Base-by-base conservation (phyloP, 257 asterid species). In the Haberlea rhodopensis region DNA sequence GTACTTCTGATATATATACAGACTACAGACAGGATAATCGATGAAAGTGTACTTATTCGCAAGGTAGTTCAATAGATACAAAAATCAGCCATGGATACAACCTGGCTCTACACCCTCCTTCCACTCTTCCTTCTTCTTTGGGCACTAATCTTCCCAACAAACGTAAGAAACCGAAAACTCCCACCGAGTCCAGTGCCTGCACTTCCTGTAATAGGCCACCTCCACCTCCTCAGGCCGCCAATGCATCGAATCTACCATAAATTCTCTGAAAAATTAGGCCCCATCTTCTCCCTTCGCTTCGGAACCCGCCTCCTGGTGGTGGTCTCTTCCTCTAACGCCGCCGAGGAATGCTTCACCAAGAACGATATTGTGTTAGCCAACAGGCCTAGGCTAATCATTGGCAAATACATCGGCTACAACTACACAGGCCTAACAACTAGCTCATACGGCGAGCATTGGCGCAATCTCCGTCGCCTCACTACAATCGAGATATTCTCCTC, bases 161-260 rank as follows among this genome's bases (percentile, higher is more conserved):
- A 11, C 1, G 16, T 3, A 24, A 56, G 19, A 16, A 21, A 21
- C 54, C 48, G 23, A 21, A 67, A 40, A 0, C 25, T 67, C 5
- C 71, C 71, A 5, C 71, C 71, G 29, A 40, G 64, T 67, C 65
- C 71, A 5, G 27, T 28, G 2, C n/a, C 28, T 9, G 34, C 53
- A 0, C 57, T 67, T 19, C 72, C 72, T 3, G n/a, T 67, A 6
- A 56, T 67, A 8, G 72, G 72, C 65, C 72, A 67, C 51, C 27
- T 67, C 18, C 72, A 67, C 65, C 72, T 56, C 59, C 34, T 67
- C 10, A 57, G 49, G 23, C 23, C 10, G 10, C 59, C 59, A 8
- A 54, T 67, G 16, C 59, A 67, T 9, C 54, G 72, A 43, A 25
- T 40, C 49, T 64, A 56, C 11, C 18, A 57, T 6, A 6, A 11